Percentiles rank a stretch among this genome's conserved stretches.
Conservation (phyloP, 2,329 filamentous ascomycete genomes). For the Talaromyces sp. region DNA sequence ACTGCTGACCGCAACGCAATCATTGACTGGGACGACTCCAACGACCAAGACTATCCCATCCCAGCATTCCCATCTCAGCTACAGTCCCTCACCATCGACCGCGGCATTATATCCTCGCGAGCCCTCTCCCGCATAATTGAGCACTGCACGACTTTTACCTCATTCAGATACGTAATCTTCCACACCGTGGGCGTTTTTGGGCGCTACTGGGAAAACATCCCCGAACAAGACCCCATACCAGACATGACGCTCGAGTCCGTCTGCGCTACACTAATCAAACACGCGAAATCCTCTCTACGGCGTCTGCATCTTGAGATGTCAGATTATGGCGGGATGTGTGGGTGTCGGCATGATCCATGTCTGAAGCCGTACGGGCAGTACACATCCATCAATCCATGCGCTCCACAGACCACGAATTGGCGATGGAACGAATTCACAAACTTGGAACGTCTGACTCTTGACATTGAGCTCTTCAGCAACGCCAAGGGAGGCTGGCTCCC, state of each 20-base stretch:
- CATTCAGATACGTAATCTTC: not conserved
- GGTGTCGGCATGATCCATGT: not conserved
- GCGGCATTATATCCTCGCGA: not conserved
- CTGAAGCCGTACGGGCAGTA: not conserved
- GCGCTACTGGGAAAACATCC: not conserved
- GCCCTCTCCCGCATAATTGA: not conserved
- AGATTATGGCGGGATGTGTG: not conserved
- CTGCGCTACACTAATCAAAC: not conserved
- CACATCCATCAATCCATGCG: not conserved
- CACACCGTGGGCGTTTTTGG: not conserved
- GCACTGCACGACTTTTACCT: not conserved
- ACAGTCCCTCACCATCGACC: not conserved
- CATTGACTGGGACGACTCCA: not conserved
- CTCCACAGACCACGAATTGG: conserved; percentile 7
- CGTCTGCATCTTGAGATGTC: not conserved
- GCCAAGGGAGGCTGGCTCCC: not conserved
- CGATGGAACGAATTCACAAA: not conserved
- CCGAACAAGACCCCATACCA: not conserved
- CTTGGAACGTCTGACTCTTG: conserved; percentile 4
- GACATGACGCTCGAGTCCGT: not conserved
- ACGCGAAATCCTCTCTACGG: not conserved
- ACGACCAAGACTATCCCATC: not conserved
- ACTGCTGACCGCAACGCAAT: not conserved
- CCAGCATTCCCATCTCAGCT: not conserved
- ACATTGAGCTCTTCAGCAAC: not conserved